Base-by-base conservation (phyloP, 306 rosid species). In the Ochetophila trinervis region DNA sequence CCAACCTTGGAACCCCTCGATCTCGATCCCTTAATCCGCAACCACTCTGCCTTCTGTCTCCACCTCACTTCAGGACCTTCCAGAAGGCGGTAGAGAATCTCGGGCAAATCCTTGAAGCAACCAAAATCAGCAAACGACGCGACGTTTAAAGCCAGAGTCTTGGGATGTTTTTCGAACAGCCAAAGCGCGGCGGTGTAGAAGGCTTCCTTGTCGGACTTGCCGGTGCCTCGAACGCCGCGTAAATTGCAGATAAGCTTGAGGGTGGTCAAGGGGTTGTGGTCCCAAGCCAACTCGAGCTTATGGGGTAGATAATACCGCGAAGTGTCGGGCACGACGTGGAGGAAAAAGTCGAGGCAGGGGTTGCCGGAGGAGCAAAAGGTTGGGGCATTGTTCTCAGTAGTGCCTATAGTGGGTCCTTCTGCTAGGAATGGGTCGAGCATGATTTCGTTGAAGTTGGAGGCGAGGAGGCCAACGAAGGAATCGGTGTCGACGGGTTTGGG, bases 171-270 rank as follows among this genome's bases (percentile, higher is more conserved):
- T 0, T 16, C 8, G 78, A 81, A 80, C 42, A 87, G 82, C 87
- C 87, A 89, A 5, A 86, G 13, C 11, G 87, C 88, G 2, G 88
- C 78, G 4, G 83, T 42, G 30, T 80, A 82, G 72, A 78, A 82
- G 8, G 83, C 74, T 14, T 68, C 60, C 15, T 65, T 78, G 45
- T 87, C 87, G 7, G 87, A 77, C 20, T 89, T 89, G 0, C 94
- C 94, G 5, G 91, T 85, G 62, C 96, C 91, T 11, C 89, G 76
- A 1, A 89, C 82, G 2, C 84, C 89, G 0, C 94, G 82, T 53
- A 89, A 85, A 75, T 85, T 85, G 59, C 80, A 83, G 45, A 89
- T 23, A 20, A 85, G 86, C 72, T 89, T 89, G 73, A 89, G 89
- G 15, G 90, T 16, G 65, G 83, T 83, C 60, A 79, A 56, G 0